Percentiles rank a stretch among this genome's conserved stretches.
Evolutionary conservation across 495 filamentous ascomycete species (phyloP).

Genomic region (Cryomyces minteri): DNA sequence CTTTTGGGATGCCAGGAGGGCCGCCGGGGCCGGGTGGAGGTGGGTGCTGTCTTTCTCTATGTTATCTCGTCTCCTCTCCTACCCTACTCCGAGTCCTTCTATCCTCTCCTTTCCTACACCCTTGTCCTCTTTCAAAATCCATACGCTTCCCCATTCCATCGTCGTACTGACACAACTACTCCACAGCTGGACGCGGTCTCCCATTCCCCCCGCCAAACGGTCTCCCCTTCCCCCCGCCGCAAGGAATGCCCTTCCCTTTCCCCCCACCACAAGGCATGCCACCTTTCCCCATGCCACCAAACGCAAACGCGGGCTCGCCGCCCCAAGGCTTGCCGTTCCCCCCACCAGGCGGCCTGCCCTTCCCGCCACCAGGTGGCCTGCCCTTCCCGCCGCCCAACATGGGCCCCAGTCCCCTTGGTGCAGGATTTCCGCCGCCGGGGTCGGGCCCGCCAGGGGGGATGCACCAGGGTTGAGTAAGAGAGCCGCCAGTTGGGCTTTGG

Average conservation of each 20-base stretch:
- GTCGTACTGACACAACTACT: not conserved
- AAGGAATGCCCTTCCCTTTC: constrained; percentile 4
- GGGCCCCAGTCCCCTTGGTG: not conserved
- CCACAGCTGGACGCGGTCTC: constrained; percentile 35
- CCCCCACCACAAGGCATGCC: constrained; percentile 4
- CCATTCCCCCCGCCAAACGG: constrained; percentile 7
- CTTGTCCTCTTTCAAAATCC: not conserved
- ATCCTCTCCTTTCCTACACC: not conserved
- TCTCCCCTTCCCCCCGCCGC: constrained; percentile 9
- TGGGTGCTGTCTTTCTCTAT: not conserved
- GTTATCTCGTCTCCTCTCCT: not conserved
- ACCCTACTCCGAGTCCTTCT: not conserved
- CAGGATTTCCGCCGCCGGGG: too few relatives aligned
- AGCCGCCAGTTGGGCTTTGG: too few relatives aligned
- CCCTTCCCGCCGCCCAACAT: not conserved
- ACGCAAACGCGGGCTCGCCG: not conserved
- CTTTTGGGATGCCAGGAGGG: constrained; percentile 30
- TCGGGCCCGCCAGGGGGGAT: too few relatives aligned
- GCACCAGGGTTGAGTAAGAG: too few relatives aligned
- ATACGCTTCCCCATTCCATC: not conserved
- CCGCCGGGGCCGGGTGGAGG: not conserved
- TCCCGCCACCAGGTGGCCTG: constrained; percentile 4
- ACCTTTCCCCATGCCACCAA: constrained; percentile 4
- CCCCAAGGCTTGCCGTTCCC: constrained; percentile 4
- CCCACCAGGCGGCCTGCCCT: constrained; percentile 4